Conservation (phyloP, 257 asterid genomes). For the Ehretia macrophylla region DNA sequence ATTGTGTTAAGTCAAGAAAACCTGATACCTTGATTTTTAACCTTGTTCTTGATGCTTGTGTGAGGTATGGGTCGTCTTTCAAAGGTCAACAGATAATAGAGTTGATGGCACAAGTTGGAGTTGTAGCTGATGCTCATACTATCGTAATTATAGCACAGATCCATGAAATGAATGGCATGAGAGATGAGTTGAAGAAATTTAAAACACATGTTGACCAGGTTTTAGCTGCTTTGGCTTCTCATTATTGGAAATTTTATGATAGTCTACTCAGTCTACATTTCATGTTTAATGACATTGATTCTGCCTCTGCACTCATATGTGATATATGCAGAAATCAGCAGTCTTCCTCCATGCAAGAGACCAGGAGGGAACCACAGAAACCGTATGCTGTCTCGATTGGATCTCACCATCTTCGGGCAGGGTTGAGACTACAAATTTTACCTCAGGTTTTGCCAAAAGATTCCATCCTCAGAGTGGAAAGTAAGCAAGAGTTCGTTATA, state of each 20-base stretch:
- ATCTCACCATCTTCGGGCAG: slow-evolving; percentile 57
- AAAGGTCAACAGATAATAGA: slow-evolving; percentile 67
- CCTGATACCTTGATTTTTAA: slow-evolving; percentile 58
- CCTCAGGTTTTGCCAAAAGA: slow-evolving; percentile 51
- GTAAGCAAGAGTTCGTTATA: slow-evolving; percentile 38
- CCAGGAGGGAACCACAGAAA: slow-evolving; percentile 25
- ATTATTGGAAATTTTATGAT: slow-evolving; percentile 65
- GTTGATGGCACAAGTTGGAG: slow-evolving; percentile 69
- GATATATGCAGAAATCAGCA: slow-evolving; percentile 33
- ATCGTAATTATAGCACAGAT: slow-evolving; percentile 50
- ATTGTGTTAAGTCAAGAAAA: slow-evolving; percentile 35
- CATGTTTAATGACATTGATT: slow-evolving; percentile 63
- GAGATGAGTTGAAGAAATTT: slow-evolving; percentile 73
- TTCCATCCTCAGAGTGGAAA: slow-evolving; percentile 39
- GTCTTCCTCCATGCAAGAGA: slow-evolving; percentile 9
- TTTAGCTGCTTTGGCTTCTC: slow-evolving; percentile 29
- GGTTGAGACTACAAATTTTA: slow-evolving; percentile 49
- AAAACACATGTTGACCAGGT: slow-evolving; percentile 44
- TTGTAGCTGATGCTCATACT: slow-evolving; percentile 64
- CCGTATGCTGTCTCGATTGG: slow-evolving; percentile 52
- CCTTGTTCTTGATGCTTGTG: slow-evolving; percentile 81
- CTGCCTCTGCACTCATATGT: slow-evolving; percentile 59
- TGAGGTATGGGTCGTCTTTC: slow-evolving; percentile 52
- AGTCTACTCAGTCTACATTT: slow-evolving; percentile 64
- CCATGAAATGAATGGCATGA: slow-evolving; percentile 62